Evolutionary conservation across 441 rosid genomes (phyloP).

Genomic region (Eutrema salsugineum): DNA sequence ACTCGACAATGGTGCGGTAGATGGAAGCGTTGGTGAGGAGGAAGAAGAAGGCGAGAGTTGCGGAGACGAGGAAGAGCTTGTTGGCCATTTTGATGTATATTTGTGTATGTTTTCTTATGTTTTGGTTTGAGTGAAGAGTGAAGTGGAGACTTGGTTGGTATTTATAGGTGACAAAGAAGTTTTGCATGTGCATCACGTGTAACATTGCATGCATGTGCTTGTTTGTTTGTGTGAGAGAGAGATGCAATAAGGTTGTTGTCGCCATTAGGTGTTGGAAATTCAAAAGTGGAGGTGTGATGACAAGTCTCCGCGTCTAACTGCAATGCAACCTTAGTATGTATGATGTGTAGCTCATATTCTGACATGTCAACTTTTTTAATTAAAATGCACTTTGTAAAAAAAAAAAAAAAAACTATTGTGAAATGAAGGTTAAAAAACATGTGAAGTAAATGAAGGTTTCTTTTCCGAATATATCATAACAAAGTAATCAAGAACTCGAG

Average conservation of each 20-base stretch:
- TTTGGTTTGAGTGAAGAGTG: conserved; percentile 16
- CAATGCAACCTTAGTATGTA: background rate
- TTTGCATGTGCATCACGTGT: conserved; percentile 34
- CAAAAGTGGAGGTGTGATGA: conserved; percentile 15
- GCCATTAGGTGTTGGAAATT: conserved; percentile 17
- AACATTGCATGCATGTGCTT: background rate
- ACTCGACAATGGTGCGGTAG: conserved; percentile 31
- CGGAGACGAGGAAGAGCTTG: conserved; percentile 21
- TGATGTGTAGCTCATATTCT: conserved; percentile 10
- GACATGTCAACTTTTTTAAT: background rate
- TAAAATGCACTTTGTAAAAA: too few species aligned
- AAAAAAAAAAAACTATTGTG: too few species aligned
- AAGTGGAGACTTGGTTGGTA: background rate
- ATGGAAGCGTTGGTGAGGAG: conserved; percentile 33
- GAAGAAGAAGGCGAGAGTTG: conserved; percentile 23
- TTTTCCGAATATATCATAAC: too few species aligned
- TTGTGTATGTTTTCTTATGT: background rate
- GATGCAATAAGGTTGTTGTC: background rate
- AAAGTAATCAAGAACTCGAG: too few species aligned
- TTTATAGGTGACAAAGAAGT: background rate
- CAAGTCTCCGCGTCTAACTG: conserved; percentile 20
- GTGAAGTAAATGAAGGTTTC: too few species aligned
- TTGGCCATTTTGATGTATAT: conserved; percentile 18
- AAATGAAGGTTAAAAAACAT: background rate
- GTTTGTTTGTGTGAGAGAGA: background rate